A percentile compares a stretch with the other conserved stretches of the same genome.
phyloP scores from a whole-genome alignment of 2,329 filamentous ascomycete genomes.

The Coniochaeta sp. region DNA sequence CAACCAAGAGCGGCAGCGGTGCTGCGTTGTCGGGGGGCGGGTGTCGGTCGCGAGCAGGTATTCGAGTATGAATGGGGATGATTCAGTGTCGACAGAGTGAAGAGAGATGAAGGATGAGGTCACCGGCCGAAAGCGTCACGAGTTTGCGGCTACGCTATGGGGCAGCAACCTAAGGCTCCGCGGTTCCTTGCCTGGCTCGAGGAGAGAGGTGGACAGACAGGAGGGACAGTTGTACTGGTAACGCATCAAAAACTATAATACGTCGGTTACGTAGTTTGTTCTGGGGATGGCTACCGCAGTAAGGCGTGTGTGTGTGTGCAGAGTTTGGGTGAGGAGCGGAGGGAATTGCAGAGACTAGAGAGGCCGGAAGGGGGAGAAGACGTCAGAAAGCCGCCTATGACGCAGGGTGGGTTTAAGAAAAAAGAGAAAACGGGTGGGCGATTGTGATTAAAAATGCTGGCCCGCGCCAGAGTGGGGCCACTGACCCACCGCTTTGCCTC shows the following conservation, averaged over 20 bases:
- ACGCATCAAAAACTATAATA: not conserved
- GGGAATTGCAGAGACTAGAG: slow-evolving; percentile 3
- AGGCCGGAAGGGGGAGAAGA: slow-evolving; percentile 2
- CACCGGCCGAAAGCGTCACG: not conserved
- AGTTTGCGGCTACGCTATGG: not conserved
- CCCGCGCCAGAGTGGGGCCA: not conserved
- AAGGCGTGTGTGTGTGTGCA: too few species aligned
- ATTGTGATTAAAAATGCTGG: slow-evolving; percentile 3
- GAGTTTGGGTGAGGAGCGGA: not conserved
- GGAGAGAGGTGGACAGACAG: too few species aligned
- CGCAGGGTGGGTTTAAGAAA: slow-evolving; percentile 4
- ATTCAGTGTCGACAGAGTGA: not conserved
- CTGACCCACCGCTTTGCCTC: not conserved
- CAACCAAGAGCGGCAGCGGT: slow-evolving; percentile 23
- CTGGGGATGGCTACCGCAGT: too few species aligned
- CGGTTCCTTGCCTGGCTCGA: not conserved
- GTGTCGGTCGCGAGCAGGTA: not conserved
- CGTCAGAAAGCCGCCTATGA: slow-evolving; percentile 5
- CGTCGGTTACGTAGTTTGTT: not conserved
- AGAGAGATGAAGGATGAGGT: not conserved
- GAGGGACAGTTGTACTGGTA: not conserved
- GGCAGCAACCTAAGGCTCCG: not conserved
- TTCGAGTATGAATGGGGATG: not conserved
- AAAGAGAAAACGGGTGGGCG: slow-evolving; percentile 3
- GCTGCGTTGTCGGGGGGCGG: not conserved